Conservation (phyloP, 2,329 filamentous ascomycete species). For the Colletotrichum higginsianum region DNA sequence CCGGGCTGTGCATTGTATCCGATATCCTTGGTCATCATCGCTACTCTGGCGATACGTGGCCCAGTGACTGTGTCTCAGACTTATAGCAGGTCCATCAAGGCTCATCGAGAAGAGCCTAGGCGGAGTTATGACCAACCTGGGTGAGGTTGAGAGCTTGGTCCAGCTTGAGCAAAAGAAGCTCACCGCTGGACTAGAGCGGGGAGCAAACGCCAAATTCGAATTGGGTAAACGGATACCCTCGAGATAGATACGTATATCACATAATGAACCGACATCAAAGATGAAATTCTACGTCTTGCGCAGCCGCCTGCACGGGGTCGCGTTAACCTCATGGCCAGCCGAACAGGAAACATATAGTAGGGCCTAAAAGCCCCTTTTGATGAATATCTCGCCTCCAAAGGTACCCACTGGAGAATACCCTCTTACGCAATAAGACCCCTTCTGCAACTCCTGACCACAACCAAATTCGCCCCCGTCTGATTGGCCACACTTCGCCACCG, state of each 20-base stretch:
- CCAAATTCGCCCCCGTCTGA: constrained; percentile 29
- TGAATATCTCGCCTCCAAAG: background rate
- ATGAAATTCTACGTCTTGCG: background rate
- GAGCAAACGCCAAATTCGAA: background rate
- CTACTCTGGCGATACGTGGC: background rate
- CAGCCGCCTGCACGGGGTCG: background rate
- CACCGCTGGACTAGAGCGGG: background rate
- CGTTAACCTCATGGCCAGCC: background rate
- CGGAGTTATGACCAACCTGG: background rate
- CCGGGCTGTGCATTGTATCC: background rate
- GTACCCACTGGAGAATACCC: constrained; percentile 1
- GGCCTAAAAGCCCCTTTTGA: background rate
- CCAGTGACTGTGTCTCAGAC: background rate
- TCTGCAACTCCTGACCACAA: constrained; percentile 24
- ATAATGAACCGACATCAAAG: constrained; percentile 3
- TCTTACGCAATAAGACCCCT: constrained; percentile 5
- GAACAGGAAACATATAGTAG: background rate
- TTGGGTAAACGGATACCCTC: constrained; percentile 15
- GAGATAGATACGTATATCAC: constrained; percentile 5
- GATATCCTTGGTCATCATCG: background rate
- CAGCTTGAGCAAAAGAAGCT: background rate
- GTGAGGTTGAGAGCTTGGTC: background rate
- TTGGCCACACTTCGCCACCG: constrained; percentile 34
- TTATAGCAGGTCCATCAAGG: no score
- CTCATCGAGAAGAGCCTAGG: background rate